Evolutionary conservation across 148 eudicot species (phyloP), one percentile per base, ranked within the genome.

Genomic region (Diospyros lotus): DNA sequence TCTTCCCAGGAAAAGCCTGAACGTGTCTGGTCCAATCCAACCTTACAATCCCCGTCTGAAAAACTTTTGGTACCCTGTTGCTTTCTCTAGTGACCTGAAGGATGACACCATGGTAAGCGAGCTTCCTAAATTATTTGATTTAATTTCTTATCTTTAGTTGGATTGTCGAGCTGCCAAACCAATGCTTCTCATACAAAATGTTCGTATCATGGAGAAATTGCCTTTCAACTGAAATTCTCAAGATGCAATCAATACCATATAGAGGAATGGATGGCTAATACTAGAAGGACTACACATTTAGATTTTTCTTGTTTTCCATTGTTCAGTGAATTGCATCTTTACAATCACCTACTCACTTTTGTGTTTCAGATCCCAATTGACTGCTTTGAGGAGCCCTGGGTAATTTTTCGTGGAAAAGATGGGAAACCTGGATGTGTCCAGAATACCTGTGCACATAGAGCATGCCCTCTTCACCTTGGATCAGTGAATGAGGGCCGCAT

Each of bases 361-460:
- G 17, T 71, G 69, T 81, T 75, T 74, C 84, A 95, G 98, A 75
- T 92, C 50, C 98, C 98, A 6, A 82, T 95, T 71, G 96, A 95
- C 38, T 95, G 97, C 81, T 95, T 95, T 69, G 97, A 95, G 75
- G 84, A 90, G 79, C 90, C 97, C 6, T 95, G 98, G 98, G 98
- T 95, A 42, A 76, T 95, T 56, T 95, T 95, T 72, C 92, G 98
- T 51, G 98, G 98, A 70, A 87, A 89, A 83, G 92, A 89, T 80
- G 98, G 98, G 17, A 76, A 85, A 69, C 92, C 97, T 1, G 98
- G 98, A 50, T 95, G 98, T 77, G 92, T 95, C 6, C 83, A 75
- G 83, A 89, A 95, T 80, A 95, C 98, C 2, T 95, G 98, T 78
- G 98, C 98, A 0, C 98, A 95, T 78, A 89, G 98, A 83, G 96